Conservation (phyloP, 805 yeast species). For the Wickerhamomyces bovis region DNA sequence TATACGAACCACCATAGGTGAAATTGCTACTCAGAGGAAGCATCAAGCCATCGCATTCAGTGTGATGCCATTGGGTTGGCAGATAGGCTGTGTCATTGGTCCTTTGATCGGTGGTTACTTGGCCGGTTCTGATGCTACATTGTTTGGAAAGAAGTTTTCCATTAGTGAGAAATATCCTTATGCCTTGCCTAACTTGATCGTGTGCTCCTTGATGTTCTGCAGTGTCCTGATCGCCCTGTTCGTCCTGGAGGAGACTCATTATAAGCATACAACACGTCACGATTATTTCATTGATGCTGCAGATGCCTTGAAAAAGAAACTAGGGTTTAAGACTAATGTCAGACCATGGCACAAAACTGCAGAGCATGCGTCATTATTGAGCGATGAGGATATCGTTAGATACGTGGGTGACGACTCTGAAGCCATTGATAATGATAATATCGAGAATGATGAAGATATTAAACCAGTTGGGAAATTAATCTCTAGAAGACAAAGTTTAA, state of each 20-base stretch:
- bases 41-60: conserved; percentile 17
- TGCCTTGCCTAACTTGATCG: conserved; percentile 13
- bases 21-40: conserved; percentile 12
- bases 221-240: conserved; percentile 9
- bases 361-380: not conserved
- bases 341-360: conserved; percentile 9
- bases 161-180: conserved; percentile 10
- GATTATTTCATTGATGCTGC: conserved; percentile 13
- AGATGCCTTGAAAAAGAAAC: conserved; percentile 1
- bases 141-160: conserved; percentile 1
- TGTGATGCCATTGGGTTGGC: conserved; percentile 14
- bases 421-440: not conserved
- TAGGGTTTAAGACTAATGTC: conserved; percentile 1
- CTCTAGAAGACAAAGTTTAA: not conserved
- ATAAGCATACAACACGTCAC: conserved; percentile 11
- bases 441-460: not conserved
- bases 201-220: conserved; percentile 3
- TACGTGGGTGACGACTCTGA: not conserved
- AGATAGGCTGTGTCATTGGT: conserved; percentile 14
- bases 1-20: conserved; percentile 14
- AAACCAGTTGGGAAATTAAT: not conserved
- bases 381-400: not conserved
- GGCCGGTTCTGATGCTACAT: not conserved
- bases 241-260: conserved; percentile 16
- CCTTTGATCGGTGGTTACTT: conserved; percentile 16